Base-by-base conservation (phyloP, 371 early-diverging fungal genomes). In the Mortierella sp. region DNA sequence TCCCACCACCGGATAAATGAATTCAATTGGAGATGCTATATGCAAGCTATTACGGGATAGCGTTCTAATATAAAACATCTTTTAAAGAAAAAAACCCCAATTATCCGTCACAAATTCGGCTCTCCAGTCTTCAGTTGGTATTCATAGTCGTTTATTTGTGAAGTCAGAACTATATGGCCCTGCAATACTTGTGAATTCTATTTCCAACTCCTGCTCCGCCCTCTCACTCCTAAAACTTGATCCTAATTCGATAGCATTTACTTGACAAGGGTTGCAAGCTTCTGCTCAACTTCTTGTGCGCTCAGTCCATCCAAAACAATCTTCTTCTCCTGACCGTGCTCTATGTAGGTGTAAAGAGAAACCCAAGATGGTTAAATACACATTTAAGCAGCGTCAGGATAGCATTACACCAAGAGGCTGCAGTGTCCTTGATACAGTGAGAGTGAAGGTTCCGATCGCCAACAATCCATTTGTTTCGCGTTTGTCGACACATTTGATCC, bases 311-410 rank as follows among this genome's bases (percentile, higher is more conserved):
- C 93, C 65, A 97, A 87, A 5, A 86, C 73, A 60, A 93, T 84
- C 86, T 95, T 94, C 81, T 90, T 91, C 83, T 97, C 97, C 45
- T 88, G 86, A n/a, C 97, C 97, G 63, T 91, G 88, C 66, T 93
- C 97, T 96, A 88, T 62, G n/a, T 50, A 24, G 33, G 52, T 36
- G 32, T 24, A 55, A 40, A 43, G 1, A 24, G 24, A 59, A 48
- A 28, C 28, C 36, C 36, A 6, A 6, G 4, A 36, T 36, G 36
- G 36, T 36, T 36, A 36, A 36, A 36, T 36, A 36, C 36, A 36
- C 36, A 36, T 36, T 36, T 36, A 36, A 36, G 6, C 36, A 36
- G 36, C 6, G 36, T 36, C 36, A 36, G 6, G 36, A 2, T 2
- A 36, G 36, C 36, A 36, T 36, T 36, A 36, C 36, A 6, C 36